Evolutionary conservation across 2,329 filamentous ascomycete genomes (phyloP), one percentile per base, ranked within the genome.

Genomic region (Pyrenochaeta sp.): DNA sequence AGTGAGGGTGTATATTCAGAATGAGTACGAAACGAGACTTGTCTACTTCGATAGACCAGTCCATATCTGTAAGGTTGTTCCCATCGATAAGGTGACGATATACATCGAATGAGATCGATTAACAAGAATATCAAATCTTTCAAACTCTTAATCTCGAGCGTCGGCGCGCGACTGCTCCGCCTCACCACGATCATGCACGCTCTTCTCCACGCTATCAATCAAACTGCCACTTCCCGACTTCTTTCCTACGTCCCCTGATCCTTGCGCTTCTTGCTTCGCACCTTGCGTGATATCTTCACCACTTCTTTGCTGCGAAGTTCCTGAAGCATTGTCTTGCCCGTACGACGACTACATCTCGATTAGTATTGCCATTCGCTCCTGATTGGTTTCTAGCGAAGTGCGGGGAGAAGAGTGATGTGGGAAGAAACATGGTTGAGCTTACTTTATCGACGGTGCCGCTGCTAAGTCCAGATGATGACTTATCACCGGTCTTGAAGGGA

Each of bases 141-240:
- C 28, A 30, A 30, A 30, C 28, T 30, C 32, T 6, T 15, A 36
- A 15, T 36, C 32, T 10, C 32, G 32, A 8, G 32, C 32, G 22
- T 43, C 40, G 5, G 40, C 40, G 10, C 39, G n/a, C 13, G 52
- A 59, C 24, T 56, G 50, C 45, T 56, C 59, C 19, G 19, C 47
- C 44, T 53, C 52, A 5, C 48, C 59, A 28, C 40, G 46, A 25
- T 53, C 50, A 40, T 61, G 56, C 32, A 64, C 52, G 13, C 62
- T 66, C 40, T 34, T 28, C 52, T 62, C 60, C 30, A 64, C 54
- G 36, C 61, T 59, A 44, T 59, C 58, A 19, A 67, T 52, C 54
- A 62, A 32, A 50, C 57, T 67, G 50, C 56, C 57, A 40, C 59
- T 59, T 30, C 50, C 64, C 19, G 59, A 60, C 39, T 65, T 59